phyloP scores from a whole-genome alignment of 2,329 filamentous ascomycete genomes.

The Pseudogymnoascus pannorum region DNA sequence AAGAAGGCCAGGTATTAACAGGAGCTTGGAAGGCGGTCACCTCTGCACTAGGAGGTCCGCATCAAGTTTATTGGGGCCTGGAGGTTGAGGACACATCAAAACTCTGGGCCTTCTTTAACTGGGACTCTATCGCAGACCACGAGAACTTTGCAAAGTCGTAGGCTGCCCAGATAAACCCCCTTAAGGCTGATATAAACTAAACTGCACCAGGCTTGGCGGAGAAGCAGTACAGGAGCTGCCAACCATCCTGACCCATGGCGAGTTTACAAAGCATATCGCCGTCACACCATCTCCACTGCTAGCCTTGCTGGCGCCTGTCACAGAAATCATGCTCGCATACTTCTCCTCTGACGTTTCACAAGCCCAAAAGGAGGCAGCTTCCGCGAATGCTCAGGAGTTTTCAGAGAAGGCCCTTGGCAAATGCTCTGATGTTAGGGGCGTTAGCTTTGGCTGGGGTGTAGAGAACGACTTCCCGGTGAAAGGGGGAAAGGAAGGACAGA shows the following conservation, averaged over 20 bases:
- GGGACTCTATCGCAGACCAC: conserved; percentile 23
- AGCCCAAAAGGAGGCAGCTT: not conserved
- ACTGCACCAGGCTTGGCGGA: conserved; percentile 13
- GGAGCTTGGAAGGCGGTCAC: conserved; percentile 14
- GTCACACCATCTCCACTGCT: conserved; percentile 13
- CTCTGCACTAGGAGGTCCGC: conserved; percentile 18
- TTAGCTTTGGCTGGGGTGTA: conserved; percentile 26
- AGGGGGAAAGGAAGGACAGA: conserved; percentile 24
- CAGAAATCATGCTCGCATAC: conserved; percentile 3
- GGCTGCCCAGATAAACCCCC: not conserved
- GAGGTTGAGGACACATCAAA: conserved; percentile 20
- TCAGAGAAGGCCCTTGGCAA: conserved; percentile 7
- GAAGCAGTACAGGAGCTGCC: conserved; percentile 19
- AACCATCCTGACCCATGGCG: conserved; percentile 16
- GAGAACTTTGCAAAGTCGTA: conserved; percentile 19
- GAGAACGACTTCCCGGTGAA: conserved; percentile 29
- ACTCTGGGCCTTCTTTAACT: conserved; percentile 24
- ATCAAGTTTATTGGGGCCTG: conserved; percentile 18
- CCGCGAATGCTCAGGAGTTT: not conserved
- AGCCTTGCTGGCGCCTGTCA: conserved; percentile 17
- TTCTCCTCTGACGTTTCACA: conserved; percentile 4
- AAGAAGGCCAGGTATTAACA: conserved; percentile 17
- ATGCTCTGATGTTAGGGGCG: conserved; percentile 16
- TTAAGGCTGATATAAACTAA: not conserved
- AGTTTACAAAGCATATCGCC: conserved; percentile 21